Base-by-base conservation (phyloP, 257 asterid species). In the Jacaranda mimosifolia region DNA sequence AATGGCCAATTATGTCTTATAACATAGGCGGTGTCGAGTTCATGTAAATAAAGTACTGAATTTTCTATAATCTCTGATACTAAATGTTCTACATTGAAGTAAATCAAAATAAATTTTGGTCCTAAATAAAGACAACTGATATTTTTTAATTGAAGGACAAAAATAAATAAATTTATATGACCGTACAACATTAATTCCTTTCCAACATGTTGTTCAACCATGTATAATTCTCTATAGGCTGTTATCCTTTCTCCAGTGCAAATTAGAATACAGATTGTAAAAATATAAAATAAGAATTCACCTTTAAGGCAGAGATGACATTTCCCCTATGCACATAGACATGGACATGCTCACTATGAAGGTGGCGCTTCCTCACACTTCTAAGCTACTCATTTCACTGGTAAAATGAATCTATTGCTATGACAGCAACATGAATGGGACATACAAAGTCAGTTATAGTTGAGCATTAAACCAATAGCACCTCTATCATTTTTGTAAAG, bases 401-500 rank as follows among this genome's bases (percentile, higher is more conserved):
- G 72, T 43, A 48, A 73, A 64, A 77, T 53, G 59, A 76, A 63
- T 78, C 79, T 5, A 17, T 68, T 75, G 79, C 76, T 53, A 74
- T 56, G 40, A 58, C 57, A 74, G 81, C 75, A 81, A 71, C 73
- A 64, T 40, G 45, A 53, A 78, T 68, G 56, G n/a, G 78, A 62
- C 63, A 45, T 32, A 70, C 73, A 40, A 73, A 58, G 75, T 70
- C 72, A 42, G 48, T 9, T 52, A 55, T 39, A 58, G 64, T 70
- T 70, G 32, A n/a, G 42, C 38, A 52, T 32, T 53, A 57, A 80
- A 51, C 64, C 46, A 63, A 63, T n/a, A 59, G 62, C 70, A 68
- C 68, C 81, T 76, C 57, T n/a, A 66, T 63, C 73, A 78, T 77
- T 42, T 83, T 81, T 83, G 92, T 62, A 96, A 86, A 13, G 99